Evolutionary conservation across 805 yeast genomes (phyloP).

Genomic region (Metschnikowia orientalis): DNA sequence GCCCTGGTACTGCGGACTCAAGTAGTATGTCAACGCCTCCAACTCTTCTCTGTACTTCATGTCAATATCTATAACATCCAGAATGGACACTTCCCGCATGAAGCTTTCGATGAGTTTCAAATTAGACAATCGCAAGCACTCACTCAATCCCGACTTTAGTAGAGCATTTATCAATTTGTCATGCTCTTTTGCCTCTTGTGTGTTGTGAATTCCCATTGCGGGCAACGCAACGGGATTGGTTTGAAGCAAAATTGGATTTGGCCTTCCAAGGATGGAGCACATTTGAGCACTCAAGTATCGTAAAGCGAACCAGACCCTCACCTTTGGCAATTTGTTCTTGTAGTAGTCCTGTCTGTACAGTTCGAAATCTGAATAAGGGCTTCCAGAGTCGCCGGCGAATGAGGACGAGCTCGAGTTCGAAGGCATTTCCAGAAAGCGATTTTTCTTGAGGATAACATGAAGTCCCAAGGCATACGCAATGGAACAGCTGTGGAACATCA

Average conservation of each 20-base stretch:
- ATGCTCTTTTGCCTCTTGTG: slow-evolving; percentile 4
- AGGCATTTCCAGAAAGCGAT: slow-evolving; percentile 2
- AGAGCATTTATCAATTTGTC: slow-evolving; percentile 24
- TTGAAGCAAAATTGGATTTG: slow-evolving; percentile 46
- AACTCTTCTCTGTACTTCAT: slow-evolving; percentile 41
- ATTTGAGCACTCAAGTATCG: slow-evolving; percentile 45
- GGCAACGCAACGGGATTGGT: slow-evolving; percentile 28
- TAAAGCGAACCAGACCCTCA: slow-evolving; percentile 49
- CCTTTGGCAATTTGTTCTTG: slow-evolving; percentile 26
- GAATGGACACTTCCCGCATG: slow-evolving; percentile 40
- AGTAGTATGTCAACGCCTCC: slow-evolving; percentile 28
- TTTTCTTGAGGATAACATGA: slow-evolving; percentile 38
- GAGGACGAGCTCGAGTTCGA: slow-evolving; percentile 2
- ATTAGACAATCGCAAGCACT: slow-evolving; percentile 45
- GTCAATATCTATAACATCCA: slow-evolving; percentile 40
- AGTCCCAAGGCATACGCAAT: slow-evolving; percentile 49
- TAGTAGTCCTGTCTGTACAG: slow-evolving; percentile 32
- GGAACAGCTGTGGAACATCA: slow-evolving; percentile 46
- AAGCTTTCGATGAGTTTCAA: slow-evolving; percentile 49
- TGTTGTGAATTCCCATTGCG: slow-evolving; percentile 16
- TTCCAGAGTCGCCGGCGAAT: too few species aligned
- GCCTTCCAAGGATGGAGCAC: slow-evolving; percentile 50
- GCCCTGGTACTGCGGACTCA: slow-evolving; percentile 12
- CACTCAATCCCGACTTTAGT: slow-evolving; percentile 46
- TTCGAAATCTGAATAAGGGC: too few species aligned